These are phyloP conservation scores for Pleoardoris graminearum DNA, from an alignment of 2,329 filamentous ascomycete species.

Conservation along the genomic window DNA sequence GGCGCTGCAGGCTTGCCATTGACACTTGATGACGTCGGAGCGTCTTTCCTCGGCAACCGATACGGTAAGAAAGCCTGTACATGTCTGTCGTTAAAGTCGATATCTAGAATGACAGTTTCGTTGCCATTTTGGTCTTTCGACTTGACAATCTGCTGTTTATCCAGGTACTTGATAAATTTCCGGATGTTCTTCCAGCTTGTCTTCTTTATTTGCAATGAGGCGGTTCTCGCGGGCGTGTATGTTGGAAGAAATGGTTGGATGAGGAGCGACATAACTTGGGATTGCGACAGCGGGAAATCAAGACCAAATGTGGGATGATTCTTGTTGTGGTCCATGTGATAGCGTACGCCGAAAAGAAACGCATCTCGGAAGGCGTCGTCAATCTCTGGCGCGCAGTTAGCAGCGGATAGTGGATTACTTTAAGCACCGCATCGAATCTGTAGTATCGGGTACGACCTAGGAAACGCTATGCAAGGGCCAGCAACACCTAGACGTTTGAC, in stretches of 20 bases:
- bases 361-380: conserved; percentile 67
- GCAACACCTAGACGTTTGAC: no score
- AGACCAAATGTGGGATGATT: conserved; percentile 58
- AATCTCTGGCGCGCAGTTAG: conserved; percentile 56
- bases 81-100: conserved; percentile 63
- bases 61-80: conserved; percentile 65
- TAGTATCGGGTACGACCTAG: no score
- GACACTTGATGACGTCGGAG: conserved; percentile 28
- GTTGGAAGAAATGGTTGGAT: conserved; percentile 69
- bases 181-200: conserved; percentile 71
- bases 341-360: conserved; percentile 64
- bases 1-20: conserved; percentile 49
- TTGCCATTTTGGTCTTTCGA: conserved; percentile 67
- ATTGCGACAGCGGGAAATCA: conserved; percentile 65
- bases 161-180: conserved; percentile 69
- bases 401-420: no score
- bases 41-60: conserved; percentile 62
- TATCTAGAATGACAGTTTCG: conserved; percentile 65
- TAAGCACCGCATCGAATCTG: no score
- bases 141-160: conserved; percentile 66
- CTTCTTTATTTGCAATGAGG: conserved; percentile 69
- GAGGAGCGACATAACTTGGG: conserved; percentile 64
- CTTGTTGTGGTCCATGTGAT: conserved; percentile 61
- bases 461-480: background rate
- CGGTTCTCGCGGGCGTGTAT: conserved; percentile 58